These are phyloP conservation scores for carrot (Daucus carota) DNA, from an alignment of 129 eudicot species.

Conservation along the genomic window DNA sequence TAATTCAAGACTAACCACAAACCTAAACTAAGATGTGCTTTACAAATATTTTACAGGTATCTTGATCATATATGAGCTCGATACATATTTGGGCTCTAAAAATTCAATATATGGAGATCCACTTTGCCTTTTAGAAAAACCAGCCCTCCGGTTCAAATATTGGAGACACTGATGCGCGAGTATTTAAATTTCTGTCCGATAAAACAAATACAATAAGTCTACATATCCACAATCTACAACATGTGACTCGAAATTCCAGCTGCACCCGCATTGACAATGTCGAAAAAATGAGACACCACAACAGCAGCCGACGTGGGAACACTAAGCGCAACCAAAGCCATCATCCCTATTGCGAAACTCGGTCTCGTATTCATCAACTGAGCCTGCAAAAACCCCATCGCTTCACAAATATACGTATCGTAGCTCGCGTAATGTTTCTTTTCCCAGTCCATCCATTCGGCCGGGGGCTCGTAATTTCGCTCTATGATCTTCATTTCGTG, in stretches of 20 bases:
- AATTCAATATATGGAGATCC: no score
- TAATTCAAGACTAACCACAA: no score
- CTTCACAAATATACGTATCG: constrained; percentile 29
- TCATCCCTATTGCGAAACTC: constrained; percentile 28
- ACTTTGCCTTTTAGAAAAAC: no score
- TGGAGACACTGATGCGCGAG: neutral
- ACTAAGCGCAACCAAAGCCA: constrained; percentile 24
- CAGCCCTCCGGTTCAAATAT: no score
- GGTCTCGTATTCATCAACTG: constrained; percentile 37
- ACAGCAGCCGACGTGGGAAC: constrained; percentile 19
- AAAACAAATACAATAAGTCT: neutral
- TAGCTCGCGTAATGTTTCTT: constrained; percentile 22
- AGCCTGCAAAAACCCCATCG: constrained; percentile 33
- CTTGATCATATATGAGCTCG: no score
- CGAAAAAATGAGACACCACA: constrained; percentile 13
- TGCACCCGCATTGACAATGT: constrained; percentile 14
- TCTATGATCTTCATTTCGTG: constrained; percentile 36
- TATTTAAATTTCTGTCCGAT: neutral
- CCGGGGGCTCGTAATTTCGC: constrained; percentile 24
- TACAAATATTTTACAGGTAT: no score
- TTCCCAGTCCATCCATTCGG: constrained; percentile 51
- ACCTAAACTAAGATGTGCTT: no score
- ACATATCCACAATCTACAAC: neutral
- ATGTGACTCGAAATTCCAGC: constrained; percentile 3
- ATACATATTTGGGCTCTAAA: no score